A percentile compares a stretch with the other conserved stretches of the same genome.
phyloP scores from a whole-genome alignment of 495 filamentous ascomycete genomes.

The Annulohypoxylon maeteangense region DNA sequence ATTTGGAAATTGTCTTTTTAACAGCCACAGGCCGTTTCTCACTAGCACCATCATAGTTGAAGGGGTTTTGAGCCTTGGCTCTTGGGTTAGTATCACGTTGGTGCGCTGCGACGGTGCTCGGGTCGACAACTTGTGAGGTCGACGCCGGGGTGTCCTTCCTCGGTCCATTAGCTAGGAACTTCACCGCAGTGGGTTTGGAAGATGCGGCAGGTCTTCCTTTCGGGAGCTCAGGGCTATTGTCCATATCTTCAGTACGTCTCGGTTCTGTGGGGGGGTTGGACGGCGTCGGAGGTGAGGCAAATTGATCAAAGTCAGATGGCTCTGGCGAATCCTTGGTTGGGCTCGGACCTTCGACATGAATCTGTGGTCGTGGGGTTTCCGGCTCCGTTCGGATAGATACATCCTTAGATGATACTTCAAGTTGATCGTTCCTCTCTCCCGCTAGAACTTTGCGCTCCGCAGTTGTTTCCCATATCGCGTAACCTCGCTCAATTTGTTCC shows the following conservation, averaged over 20 bases:
- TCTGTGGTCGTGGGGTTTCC: conserved; percentile 34
- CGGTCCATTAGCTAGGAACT: conserved; percentile 25
- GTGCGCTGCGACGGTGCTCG: conserved; percentile 1
- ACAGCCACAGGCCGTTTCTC: conserved; percentile 9
- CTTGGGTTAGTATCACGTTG: conserved; percentile 6
- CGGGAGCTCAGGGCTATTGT: conserved; percentile 15
- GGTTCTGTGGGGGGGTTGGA: conserved; percentile 27
- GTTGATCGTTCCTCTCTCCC: conserved; percentile 43
- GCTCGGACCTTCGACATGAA: conserved; percentile 36
- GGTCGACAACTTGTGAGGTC: not conserved
- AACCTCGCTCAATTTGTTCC: conserved; percentile 82
- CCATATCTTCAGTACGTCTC: not conserved
- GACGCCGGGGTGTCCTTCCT: conserved; percentile 2
- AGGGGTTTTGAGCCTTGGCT: not conserved
- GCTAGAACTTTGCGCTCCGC: conserved; percentile 55
- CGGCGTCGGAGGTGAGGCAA: conserved; percentile 35
- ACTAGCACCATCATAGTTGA: conserved; percentile 24
- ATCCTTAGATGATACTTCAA: not conserved
- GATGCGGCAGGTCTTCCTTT: conserved; percentile 25
- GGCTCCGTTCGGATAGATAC: conserved; percentile 15
- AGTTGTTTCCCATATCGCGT: conserved; percentile 74
- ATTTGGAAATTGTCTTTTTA: not conserved
- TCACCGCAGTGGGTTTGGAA: conserved; percentile 10
- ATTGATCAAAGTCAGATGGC: conserved; percentile 21
- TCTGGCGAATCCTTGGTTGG: conserved; percentile 28